Conservation (phyloP, 257 asterid genomes). For the Marsdenia floribunda region DNA sequence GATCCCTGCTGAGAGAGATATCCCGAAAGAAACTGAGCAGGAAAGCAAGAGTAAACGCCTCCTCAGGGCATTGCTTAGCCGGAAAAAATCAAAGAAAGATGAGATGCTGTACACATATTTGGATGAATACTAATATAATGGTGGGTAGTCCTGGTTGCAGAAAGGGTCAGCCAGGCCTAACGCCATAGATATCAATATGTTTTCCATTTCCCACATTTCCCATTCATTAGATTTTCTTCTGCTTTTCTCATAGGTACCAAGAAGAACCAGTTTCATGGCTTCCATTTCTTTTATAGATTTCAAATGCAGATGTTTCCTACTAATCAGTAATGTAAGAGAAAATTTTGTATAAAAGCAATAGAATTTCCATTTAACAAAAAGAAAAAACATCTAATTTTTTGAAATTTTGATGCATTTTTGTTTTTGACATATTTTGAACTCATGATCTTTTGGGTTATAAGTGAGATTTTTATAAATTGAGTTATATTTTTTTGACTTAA, state of each 20-base stretch:
- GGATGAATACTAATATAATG: constrained; percentile 60
- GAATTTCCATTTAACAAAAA: too few species aligned
- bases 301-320: too few species aligned
- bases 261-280: too few species aligned
- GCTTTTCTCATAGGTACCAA: too few species aligned
- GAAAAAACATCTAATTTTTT: too few species aligned
- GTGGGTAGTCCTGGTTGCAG: not conserved
- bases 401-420: too few species aligned
- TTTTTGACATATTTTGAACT: too few species aligned
- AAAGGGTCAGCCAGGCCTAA: not conserved
- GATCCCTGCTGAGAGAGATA: constrained; percentile 51
- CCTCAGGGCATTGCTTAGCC: constrained; percentile 80
- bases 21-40: constrained; percentile 42
- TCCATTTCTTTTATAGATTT: not conserved
- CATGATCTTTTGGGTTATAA: too few species aligned
- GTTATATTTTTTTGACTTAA: too few species aligned
- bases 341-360: too few species aligned
- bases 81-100: constrained; percentile 90
- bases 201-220: not conserved
- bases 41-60: constrained; percentile 87
- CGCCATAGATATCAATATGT: not conserved
- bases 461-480: too few species aligned
- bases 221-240: not conserved
- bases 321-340: too few species aligned
- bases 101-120: constrained; percentile 72